Evolutionary conservation across 495 filamentous ascomycete species (phyloP), one percentile per base, ranked within the genome.

Genomic region (Monascus purpureus): DNA sequence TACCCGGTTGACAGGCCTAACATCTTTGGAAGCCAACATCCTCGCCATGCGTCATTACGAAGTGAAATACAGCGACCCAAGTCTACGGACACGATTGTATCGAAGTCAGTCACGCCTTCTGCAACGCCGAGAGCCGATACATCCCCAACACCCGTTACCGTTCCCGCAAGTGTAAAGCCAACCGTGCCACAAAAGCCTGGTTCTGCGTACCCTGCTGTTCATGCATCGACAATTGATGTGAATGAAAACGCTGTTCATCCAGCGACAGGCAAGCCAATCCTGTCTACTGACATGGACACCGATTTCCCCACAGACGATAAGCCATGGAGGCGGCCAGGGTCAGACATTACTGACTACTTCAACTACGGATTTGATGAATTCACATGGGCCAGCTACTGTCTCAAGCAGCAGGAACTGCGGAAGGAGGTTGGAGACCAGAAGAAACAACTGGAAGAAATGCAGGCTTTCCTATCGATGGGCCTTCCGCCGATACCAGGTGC

Each of bases 291-390:
- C 37, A 70, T 93, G 49, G 81, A 85, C 46, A 75, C 44, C 65
- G 85, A 93, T 53, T 75, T 93, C 22, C 69, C 78, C 6, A 42
- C 61, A 15, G 76, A 82, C 42, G 80, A 85, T 43, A 95, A 94
- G 57, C 90, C 88, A 19, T 97, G 90, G 90, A 76, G 90, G 17
- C 77, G 85, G 37, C 90, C 90, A 6, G 90, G 90, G n/a, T 80
- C 88, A 27, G 90, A 96, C 52, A 70, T 93, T 25, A 85, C 79
- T 16, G 90, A 97, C 53, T 97, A 90, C 55, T 97, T 97, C 70
- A 97, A 97, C 61, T 97, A 96, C 61, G 92, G 92, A 22, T 97
- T 97, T 40, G 90, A 97, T 59, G 90, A 97, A 55, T 97, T 96
- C 52, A 95, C 92, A 11, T 97, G 90, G 90, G 81, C 87, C 17